phyloP scores from a whole-genome alignment of 1,139 yeast species.

The Hemisphaericaspora xylanilytica region DNA sequence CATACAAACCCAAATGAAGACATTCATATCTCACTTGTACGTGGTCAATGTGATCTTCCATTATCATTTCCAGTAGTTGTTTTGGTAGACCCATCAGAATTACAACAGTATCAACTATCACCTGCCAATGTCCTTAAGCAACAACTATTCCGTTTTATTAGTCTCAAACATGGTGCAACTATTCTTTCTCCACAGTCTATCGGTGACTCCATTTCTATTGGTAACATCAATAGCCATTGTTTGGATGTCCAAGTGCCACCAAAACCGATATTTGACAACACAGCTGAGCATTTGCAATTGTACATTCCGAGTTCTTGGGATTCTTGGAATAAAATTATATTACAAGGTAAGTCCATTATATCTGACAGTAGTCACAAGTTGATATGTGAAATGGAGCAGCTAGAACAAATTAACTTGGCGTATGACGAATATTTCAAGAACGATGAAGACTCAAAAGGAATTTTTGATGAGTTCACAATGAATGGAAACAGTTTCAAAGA shows the following conservation, averaged over 20 bases:
- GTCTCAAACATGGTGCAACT: constrained; percentile 38
- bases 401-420: constrained; percentile 7
- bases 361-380: constrained; percentile 16
- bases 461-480: not conserved
- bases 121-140: constrained; percentile 36
- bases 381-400: constrained; percentile 13
- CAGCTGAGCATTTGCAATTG: constrained; percentile 19
- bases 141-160: constrained; percentile 51
- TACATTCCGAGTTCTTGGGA: constrained; percentile 53
- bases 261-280: constrained; percentile 11
- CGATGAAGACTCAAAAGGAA: not conserved
- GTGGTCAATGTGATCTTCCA: constrained; percentile 22
- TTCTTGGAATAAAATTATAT: constrained; percentile 46
- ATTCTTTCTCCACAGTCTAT: constrained; percentile 8
- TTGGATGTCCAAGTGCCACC: constrained; percentile 4
- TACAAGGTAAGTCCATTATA: constrained; percentile 35
- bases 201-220: constrained; percentile 6
- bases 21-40: not conserved
- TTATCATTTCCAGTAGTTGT: constrained; percentile 18
- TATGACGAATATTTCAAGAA: constrained; percentile 9
- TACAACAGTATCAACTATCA: constrained; percentile 21
- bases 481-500: not conserved
- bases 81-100: constrained; percentile 17
- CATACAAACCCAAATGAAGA: not conserved
- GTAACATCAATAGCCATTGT: constrained; percentile 8